A percentile compares a stretch with the other conserved stretches of the same genome.
These are phyloP conservation scores for Lyophyllum shimeji DNA, from an alignment of 768 basidiomycete genomes.

Conservation along the genomic window DNA sequence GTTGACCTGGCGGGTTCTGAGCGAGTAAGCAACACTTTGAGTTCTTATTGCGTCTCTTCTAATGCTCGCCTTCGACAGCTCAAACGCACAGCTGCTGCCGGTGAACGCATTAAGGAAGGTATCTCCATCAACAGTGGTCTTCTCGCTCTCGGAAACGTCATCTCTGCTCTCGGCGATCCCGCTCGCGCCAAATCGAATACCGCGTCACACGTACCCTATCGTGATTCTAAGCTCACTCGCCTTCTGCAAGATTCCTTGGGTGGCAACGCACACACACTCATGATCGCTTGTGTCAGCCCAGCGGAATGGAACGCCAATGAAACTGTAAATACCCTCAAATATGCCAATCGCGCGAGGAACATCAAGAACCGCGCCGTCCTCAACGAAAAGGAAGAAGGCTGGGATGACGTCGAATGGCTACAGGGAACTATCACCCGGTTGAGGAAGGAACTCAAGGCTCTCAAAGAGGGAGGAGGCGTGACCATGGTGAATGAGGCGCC, in stretches of 20 bases:
- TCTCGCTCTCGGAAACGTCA: constrained; percentile 95
- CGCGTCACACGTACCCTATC: constrained; percentile 91
- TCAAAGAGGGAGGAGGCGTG: constrained; percentile 71
- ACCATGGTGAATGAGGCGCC: constrained; percentile 27
- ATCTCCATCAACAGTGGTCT: constrained; percentile 98
- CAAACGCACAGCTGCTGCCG: constrained; percentile 94
- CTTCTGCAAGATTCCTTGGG: constrained; percentile 95
- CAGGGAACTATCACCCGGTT: constrained; percentile 84
- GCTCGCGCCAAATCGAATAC: constrained; percentile 81
- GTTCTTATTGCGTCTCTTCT: constrained; percentile 18
- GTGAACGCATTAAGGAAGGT: constrained; percentile 98
- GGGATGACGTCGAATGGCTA: constrained; percentile 98
- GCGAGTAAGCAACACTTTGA: constrained; percentile 53
- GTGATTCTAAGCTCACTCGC: constrained; percentile 97
- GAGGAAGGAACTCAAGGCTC: constrained; percentile 78
- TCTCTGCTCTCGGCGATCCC: constrained; percentile 95
- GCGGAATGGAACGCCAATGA: constrained; percentile 95
- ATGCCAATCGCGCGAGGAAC: constrained; percentile 94
- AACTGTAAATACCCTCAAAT: constrained; percentile 94
- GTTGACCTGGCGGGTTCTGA: constrained; percentile 98
- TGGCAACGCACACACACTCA: constrained; percentile 96
- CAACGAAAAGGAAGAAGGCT: constrained; percentile 95
- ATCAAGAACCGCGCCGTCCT: constrained; percentile 94
- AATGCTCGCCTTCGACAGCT: constrained; percentile 45
- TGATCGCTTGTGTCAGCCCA: constrained; percentile 98